Conservation (phyloP, 768 basidiomycete genomes). For the Calocybe gangraenosa region DNA sequence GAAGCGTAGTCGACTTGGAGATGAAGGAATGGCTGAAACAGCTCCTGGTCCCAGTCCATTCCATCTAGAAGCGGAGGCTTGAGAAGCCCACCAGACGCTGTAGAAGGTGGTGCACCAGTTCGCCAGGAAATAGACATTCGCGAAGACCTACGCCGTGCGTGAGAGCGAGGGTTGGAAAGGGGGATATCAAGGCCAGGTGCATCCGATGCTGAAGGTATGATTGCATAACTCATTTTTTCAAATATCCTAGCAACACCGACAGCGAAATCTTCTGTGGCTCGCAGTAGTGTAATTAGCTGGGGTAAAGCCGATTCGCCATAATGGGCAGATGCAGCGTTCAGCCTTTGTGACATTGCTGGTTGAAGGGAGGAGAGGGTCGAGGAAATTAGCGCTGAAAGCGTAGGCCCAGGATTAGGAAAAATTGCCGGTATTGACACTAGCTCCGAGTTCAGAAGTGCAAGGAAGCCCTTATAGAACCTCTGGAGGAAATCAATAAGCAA, state of each 20-base stretch:
- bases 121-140: constrained; percentile 67
- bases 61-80: constrained; percentile 27
- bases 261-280: constrained; percentile 82
- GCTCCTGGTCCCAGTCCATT: constrained; percentile 82
- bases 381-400: constrained; percentile 78
- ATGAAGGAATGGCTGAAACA: constrained; percentile 94
- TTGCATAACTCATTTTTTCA: constrained; percentile 56
- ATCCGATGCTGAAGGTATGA: constrained; percentile 18
- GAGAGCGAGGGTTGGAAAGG: constrained; percentile 16
- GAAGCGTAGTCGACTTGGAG: constrained; percentile 81
- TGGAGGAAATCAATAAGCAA: constrained; percentile 66
- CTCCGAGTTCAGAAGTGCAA: constrained; percentile 65
- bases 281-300: constrained; percentile 68
- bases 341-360: constrained; percentile 77
- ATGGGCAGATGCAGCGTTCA: constrained; percentile 64
- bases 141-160: constrained; percentile 49
- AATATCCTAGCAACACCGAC: constrained; percentile 67
- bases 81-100: constrained; percentile 17
- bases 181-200: constrained; percentile 16
- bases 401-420: constrained; percentile 79
- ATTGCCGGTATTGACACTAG: constrained; percentile 72
- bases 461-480: constrained; percentile 69
- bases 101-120: constrained; percentile 31
- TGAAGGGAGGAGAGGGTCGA: constrained; percentile 75
- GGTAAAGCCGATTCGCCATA: constrained; percentile 60